Evolutionary conservation across 176 grass and related monocot genomes (phyloP), one percentile per base, ranked within the genome.

Genomic region (Rhipidocladum racemiflorum): DNA sequence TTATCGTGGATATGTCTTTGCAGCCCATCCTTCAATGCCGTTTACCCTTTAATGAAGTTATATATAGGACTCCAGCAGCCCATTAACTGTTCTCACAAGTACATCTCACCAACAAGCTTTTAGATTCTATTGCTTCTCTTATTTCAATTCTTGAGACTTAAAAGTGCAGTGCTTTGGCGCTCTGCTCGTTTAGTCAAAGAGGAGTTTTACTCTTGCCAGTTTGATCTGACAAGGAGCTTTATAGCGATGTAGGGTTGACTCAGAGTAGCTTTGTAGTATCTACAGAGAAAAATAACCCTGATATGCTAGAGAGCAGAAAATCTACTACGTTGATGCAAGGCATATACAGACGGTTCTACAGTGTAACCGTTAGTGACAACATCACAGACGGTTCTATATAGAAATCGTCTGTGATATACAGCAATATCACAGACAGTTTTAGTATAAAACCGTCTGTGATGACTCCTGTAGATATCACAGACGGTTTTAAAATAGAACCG

Each of bases 71-170:
- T 64, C 83, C 71, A 65, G 70, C 70, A 77, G 71, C 50, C 78
- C 83, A 89, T 76, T 85, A 69, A 68, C 65, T 81, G n/a, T 20
- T 55, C 5, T 57, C 23, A 24, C 39, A 65, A 61, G 64, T 74
- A 90, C 72, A 51, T 86, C 84, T 90, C 85, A 90, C 73, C 17
- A 85, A 30, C 28, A 66, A 42, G 73, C 78, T 83, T 86, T 85
- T 77, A 82, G 59, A 86, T 66, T 65, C 71, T 40, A 55, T 70
- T 55, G 72, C 21, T 40, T 82, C 84, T 89, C n/a, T 85, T 81
- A 81, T 70, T 89, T 76, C 69, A 68, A 16, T 85, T 34, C 61
- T 84, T 46, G 16, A n/a, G n/a, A 59, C 46, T 44, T 60, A n/a
- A 72, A 34, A 78, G 15, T 72, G 2, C 32, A 65, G 5, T 43